Base-by-base conservation (phyloP, 2,329 filamentous ascomycete species). In the Paraconiothyrium sp. region DNA sequence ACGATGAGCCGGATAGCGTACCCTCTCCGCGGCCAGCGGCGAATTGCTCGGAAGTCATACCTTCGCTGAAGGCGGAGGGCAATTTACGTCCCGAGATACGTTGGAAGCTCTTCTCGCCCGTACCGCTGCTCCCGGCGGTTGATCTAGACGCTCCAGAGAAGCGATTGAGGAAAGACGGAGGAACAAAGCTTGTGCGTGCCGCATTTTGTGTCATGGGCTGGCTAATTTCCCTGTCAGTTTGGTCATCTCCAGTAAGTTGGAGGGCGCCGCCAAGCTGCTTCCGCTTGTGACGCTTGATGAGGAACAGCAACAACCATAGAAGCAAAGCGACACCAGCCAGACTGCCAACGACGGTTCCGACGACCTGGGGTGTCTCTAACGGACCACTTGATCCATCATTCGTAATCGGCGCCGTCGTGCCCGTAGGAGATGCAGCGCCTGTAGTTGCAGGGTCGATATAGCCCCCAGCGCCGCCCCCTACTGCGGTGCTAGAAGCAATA, bases 301-400 rank as follows among this genome's bases (percentile, higher is more conserved):
- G 74, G 35, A 88, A 74, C 56, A 89, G 72, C 11, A 87, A 72
- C 35, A 85, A 76, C 11, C 84, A 70, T 9, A 86, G 69, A 8
- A 87, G 70, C 8, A 87, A 71, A 13, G 86, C 84, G 37, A 85
- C 70, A 32, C 86, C 88, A 37, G 86, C 86, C 54, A 88, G 81
- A 49, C 87, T 87, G 16, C 88, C 88, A 30, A 90, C 81, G n/a
- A 89, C 85, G 50, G 86, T 87, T 8, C 88, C 88, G 22, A 88
- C 86, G 3, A 89, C 84, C 61, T 83, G 82, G 16, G 83, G 83
- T 27, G 84, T 86, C 48, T 80, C 78, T 7, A 82, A 74, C 22
- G 77, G 72, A 37, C 69, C 65, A 35, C 54, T 57, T 10, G 65
- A 44, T 7, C 59, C 49, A 5, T 67, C 51, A 35, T 61, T 59